Evolutionary conservation across 208 protist genomes (phyloP).

Genomic region (Leishmania guyanensis): DNA sequence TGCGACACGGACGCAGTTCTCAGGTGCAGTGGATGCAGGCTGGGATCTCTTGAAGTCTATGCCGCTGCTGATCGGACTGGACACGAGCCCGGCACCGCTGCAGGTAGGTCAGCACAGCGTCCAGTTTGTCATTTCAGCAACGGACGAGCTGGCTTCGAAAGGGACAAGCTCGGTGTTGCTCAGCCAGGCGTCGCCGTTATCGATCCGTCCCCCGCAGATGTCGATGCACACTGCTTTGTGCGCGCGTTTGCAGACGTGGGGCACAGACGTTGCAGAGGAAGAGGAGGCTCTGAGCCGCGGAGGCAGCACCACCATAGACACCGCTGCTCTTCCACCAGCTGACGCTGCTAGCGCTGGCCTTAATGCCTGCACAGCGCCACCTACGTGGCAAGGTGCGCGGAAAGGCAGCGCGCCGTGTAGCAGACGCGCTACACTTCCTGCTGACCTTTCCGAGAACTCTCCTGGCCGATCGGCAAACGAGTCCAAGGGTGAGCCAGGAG

Average conservation of each 20-base stretch:
- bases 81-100: not conserved
- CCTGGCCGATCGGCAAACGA: not conserved
- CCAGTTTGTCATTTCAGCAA: no score
- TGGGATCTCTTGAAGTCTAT: not conserved
- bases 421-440: not conserved
- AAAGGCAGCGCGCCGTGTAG: not conserved
- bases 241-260: conserved; percentile 15
- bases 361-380: not conserved
- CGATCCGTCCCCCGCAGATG: not conserved
- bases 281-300: not conserved
- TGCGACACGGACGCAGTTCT: not conserved
- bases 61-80: not conserved
- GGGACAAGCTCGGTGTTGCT: no score
- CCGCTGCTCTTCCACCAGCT: not conserved
- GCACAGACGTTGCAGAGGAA: not conserved
- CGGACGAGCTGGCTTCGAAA: not conserved
- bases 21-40: not conserved
- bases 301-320: not conserved
- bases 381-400: not conserved
- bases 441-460: not conserved
- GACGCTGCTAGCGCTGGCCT: not conserved
- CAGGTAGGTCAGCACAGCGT: not conserved
- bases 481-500: not conserved
- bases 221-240: conserved; percentile 1
- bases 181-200: not conserved